Evolutionary conservation across 192 early-diverging fungal genomes (phyloP), one percentile per base, ranked within the genome.

Genomic region (Gigaspora rosea): DNA sequence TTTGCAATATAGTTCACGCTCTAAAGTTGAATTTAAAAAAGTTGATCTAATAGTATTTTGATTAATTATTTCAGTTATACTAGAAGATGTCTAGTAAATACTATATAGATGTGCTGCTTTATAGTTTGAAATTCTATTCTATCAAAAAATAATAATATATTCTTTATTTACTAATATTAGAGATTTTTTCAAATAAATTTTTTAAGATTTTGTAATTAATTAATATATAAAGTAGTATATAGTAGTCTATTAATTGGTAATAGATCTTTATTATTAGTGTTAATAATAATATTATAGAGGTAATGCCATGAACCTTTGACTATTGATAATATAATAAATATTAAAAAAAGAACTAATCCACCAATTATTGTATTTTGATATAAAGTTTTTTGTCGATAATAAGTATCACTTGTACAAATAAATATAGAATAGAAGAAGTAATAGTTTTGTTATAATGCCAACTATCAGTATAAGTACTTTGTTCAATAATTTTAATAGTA

Each of bases 291-390:
- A n/a, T 71, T 11, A 15, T 27, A n/a, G 4, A 52, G 22, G 18
- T 71, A 51, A 2, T 5, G 8, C 51, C 70, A 71, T 33, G 35
- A 20, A 8, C 4, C 15, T 71, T 71, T 51, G 5, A 51, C 51
- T 16, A 54, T 54, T 32, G 70, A 56, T 27, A 71, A 71, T 16
- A 51, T 71, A 20, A 71, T 57, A 56, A 71, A 54, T 16, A 71
- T 22, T 6, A 10, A 27, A 4, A 51, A 51, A 16, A 71, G 32
- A 3, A 8, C 33, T 6, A 35, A 71, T 16, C 33, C 18, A 18
- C 15, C 8, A 2, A 71, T 35, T 27, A 71, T 71, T 8, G 52
- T 12, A 33, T 71, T 52, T 70, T 36, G 7, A 71, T 71, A 32
- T 2, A 71, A 10, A 5, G 16, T 3, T 56, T 71, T 71, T 27